Percentiles rank a stretch among this genome's conserved stretches.
These are phyloP conservation scores for Dittrichia graveolens DNA, from an alignment of 129 eudicot species.

Conservation along the genomic window DNA sequence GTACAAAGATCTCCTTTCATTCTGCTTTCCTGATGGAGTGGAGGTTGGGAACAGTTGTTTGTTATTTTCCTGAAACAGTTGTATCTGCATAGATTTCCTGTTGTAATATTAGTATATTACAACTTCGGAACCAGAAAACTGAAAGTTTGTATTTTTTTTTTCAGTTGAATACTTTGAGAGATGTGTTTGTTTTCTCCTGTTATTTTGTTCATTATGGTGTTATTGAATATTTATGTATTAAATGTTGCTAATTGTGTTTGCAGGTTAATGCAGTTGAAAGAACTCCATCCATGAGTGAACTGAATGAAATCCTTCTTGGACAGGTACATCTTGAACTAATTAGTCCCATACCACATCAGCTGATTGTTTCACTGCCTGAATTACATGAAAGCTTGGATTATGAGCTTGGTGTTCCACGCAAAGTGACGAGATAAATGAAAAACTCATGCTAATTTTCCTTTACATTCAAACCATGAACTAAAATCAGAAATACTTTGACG, in stretches of 20 bases:
- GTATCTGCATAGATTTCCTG: slow-evolving; percentile 5
- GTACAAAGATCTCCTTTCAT: slow-evolving; percentile 90
- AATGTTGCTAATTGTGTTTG: slow-evolving; percentile 34
- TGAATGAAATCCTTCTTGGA: slow-evolving; percentile 94
- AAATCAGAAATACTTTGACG: neutral
- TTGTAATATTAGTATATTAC: slow-evolving; percentile 6
- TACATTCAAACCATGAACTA: neutral
- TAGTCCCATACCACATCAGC: slow-evolving; percentile 1
- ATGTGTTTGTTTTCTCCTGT: neutral
- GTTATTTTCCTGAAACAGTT: slow-evolving; percentile 23
- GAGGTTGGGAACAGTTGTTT: slow-evolving; percentile 59
- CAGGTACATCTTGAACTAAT: slow-evolving; percentile 50
- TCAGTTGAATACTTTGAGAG: neutral
- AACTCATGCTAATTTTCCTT: slow-evolving; percentile 11
- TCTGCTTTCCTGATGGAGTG: slow-evolving; percentile 96
- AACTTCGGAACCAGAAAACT: slow-evolving; percentile 3
- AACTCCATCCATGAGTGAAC: slow-evolving; percentile 98
- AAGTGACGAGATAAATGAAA: neutral
- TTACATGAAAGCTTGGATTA: slow-evolving; percentile 19
- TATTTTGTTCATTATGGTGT: neutral
- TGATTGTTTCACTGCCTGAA: slow-evolving; percentile 16
- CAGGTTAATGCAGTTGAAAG: slow-evolving; percentile 94
- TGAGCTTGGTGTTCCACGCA: slow-evolving; percentile 8
- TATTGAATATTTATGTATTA: slow-evolving; percentile 3
- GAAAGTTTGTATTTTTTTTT: slow-evolving; percentile 12